Percentiles rank a stretch among this genome's conserved stretches.
These are phyloP conservation scores for Sphaceloma murrayae DNA, from an alignment of 2,329 filamentous ascomycete species.

Conservation along the genomic window DNA sequence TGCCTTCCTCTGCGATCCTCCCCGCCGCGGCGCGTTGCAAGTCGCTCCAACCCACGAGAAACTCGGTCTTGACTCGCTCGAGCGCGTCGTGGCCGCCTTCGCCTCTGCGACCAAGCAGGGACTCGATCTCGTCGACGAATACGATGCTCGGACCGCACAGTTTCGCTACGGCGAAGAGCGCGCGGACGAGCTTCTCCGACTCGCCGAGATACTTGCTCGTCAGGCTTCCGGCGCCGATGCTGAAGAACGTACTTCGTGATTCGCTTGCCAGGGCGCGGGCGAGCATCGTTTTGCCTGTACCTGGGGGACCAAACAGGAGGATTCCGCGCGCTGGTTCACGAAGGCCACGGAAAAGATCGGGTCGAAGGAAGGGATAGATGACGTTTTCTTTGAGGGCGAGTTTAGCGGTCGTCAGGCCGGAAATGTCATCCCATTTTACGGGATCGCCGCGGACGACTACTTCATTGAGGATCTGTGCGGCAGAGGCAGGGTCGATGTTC, in stretches of 20 bases:
- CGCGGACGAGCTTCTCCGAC: slow-evolving; percentile 89
- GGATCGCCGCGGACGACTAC: slow-evolving; percentile 91
- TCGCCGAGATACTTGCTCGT: slow-evolving; percentile 96
- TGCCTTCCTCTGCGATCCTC: slow-evolving; percentile 51
- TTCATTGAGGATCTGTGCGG: slow-evolving; percentile 89
- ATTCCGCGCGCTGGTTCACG: slow-evolving; percentile 91
- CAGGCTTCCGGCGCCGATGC: slow-evolving; percentile 85
- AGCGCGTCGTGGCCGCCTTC: slow-evolving; percentile 84
- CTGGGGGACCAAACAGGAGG: slow-evolving; percentile 93
- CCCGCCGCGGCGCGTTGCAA: slow-evolving; percentile 85
- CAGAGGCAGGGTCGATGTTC: slow-evolving; percentile 71
- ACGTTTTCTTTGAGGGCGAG: slow-evolving; percentile 88
- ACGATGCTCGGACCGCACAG: slow-evolving; percentile 88
- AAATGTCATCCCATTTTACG: slow-evolving; percentile 89
- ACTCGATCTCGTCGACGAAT: slow-evolving; percentile 97
- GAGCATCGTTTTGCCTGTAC: slow-evolving; percentile 96
- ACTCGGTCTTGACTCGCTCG: slow-evolving; percentile 91
- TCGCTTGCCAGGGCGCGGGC: slow-evolving; percentile 91
- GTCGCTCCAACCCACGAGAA: slow-evolving; percentile 95
- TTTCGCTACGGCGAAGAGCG: slow-evolving; percentile 83
- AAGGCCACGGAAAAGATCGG: slow-evolving; percentile 90
- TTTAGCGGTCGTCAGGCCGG: slow-evolving; percentile 82
- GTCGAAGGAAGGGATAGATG: slow-evolving; percentile 90
- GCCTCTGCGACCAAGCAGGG: slow-evolving; percentile 72
- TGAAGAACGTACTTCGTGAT: slow-evolving; percentile 90